Conservation (phyloP, 371 early-diverging fungal genomes). For the Globomyces sp. region DNA sequence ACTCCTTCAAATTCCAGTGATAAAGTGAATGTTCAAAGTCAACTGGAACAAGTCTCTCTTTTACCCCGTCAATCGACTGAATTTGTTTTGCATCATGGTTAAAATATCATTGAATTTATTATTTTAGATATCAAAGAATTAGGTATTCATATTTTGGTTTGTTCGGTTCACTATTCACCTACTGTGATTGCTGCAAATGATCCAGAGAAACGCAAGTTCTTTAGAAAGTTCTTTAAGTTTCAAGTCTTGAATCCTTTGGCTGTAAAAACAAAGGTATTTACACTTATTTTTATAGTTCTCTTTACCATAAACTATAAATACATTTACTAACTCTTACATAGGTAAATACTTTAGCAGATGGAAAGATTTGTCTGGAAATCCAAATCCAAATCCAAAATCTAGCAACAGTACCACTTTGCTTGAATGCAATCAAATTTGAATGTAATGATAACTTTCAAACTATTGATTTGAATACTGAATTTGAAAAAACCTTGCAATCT, state of each 20-base stretch:
- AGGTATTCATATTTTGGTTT: conserved; percentile 87
- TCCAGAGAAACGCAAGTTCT: conserved; percentile 65
- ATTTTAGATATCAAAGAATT: conserved; percentile 35
- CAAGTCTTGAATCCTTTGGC: conserved; percentile 93
- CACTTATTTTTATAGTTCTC: neutral
- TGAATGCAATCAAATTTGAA: conserved; percentile 88
- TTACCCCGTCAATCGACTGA: conserved; percentile 60
- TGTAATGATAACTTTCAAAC: conserved; percentile 67
- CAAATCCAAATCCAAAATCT: conserved; percentile 94
- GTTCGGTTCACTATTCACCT: conserved; percentile 79
- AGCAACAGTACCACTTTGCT: conserved; percentile 72
- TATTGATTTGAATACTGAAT: conserved; percentile 60
- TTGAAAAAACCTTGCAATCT: conserved; percentile 55
- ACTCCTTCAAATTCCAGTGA: neutral
- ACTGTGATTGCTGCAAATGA: conserved; percentile 11
- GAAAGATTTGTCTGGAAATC: conserved; percentile 82
- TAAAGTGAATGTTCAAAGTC: neutral
- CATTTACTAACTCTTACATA: too few species aligned
- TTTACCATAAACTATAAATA: too few species aligned
- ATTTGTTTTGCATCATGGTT: conserved; percentile 73
- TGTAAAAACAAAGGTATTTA: conserved; percentile 94
- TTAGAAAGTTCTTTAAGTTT: conserved; percentile 92
- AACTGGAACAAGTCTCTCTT: conserved; percentile 30
- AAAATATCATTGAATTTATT: conserved; percentile 76
- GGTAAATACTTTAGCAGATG: conserved; percentile 44